These are phyloP conservation scores for Sparassis latifolia DNA, from an alignment of 1,284 basidiomycete genomes.

Conservation along the genomic window DNA sequence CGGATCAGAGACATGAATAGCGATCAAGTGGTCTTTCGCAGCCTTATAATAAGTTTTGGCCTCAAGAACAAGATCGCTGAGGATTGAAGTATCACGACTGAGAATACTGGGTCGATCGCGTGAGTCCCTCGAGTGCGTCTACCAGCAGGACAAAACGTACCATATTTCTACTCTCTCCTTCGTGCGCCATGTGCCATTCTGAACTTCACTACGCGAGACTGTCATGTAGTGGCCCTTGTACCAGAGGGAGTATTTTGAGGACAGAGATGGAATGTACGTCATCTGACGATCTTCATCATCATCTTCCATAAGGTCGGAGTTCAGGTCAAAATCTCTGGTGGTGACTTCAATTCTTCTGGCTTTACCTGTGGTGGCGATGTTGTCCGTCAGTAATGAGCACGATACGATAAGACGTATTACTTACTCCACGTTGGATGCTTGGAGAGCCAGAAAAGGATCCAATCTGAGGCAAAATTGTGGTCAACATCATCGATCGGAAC, in stretches of 20 bases:
- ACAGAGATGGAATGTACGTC: slow-evolving; percentile 23
- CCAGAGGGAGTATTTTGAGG: slow-evolving; percentile 24
- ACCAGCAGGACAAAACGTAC: slow-evolving; percentile 11
- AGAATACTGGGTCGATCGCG: slow-evolving; percentile 36
- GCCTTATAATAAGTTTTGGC: slow-evolving; percentile 47
- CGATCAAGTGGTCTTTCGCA: slow-evolving; percentile 46
- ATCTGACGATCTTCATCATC: slow-evolving; percentile 17
- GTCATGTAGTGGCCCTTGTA: slow-evolving; percentile 25
- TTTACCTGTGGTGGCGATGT: slow-evolving; percentile 10
- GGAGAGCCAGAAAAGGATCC: slow-evolving; percentile 28
- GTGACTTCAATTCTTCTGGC: slow-evolving; percentile 27
- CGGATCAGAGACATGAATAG: slow-evolving; percentile 47
- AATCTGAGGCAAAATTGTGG: slow-evolving; percentile 5
- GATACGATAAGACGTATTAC: slow-evolving; percentile 2
- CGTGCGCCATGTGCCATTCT: slow-evolving; percentile 15
- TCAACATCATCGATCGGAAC: slow-evolving; percentile 21
- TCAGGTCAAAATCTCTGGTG: slow-evolving; percentile 18
- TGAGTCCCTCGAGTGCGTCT: too few relatives aligned
- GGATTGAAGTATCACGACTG: slow-evolving; percentile 36
- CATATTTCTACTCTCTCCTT: slow-evolving; percentile 22
- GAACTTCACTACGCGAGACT: slow-evolving; percentile 20
- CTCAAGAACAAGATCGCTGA: slow-evolving; percentile 47
- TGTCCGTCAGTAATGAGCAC: neutral
- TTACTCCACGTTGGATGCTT: slow-evolving; percentile 25
- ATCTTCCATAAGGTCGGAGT: slow-evolving; percentile 13